These are phyloP conservation scores for Boletus edulis DNA, from an alignment of 768 basidiomycete genomes.

Conservation along the genomic window DNA sequence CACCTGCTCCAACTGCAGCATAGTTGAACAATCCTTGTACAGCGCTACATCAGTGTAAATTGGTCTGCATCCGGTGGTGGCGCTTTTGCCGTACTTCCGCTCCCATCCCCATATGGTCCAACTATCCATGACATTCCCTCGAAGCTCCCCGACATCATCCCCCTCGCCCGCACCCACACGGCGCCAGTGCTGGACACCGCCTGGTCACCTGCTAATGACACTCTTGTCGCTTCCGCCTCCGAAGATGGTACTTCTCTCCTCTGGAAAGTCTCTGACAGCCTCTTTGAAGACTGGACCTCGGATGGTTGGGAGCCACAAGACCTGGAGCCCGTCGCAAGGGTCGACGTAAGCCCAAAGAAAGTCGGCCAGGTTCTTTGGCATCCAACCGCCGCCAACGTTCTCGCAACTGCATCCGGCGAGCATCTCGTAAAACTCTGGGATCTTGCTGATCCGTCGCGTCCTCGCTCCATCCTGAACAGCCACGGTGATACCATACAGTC, in stretches of 20 bases:
- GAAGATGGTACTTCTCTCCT: slow-evolving; percentile 94
- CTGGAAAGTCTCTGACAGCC: slow-evolving; percentile 71
- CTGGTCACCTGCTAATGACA: slow-evolving; percentile 94
- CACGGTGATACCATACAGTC: slow-evolving; percentile 90
- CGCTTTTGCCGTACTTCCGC: slow-evolving; percentile 91
- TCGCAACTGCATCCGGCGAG: slow-evolving; percentile 81
- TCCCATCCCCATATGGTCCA: slow-evolving; percentile 67
- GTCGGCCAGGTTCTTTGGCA: slow-evolving; percentile 94
- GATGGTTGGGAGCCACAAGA: slow-evolving; percentile 83
- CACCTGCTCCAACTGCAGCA: neutral
- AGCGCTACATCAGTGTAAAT: slow-evolving; percentile 90
- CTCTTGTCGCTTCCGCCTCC: slow-evolving; percentile 84
- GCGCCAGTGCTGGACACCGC: slow-evolving; percentile 90
- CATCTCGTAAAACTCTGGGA: slow-evolving; percentile 92
- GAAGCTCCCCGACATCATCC: slow-evolving; percentile 90
- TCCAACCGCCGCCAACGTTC: slow-evolving; percentile 82
- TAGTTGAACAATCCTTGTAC: slow-evolving; percentile 8
- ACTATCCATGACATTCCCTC: slow-evolving; percentile 53
- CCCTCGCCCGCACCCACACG: slow-evolving; percentile 84
- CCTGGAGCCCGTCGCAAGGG: slow-evolving; percentile 79
- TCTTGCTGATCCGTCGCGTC: slow-evolving; percentile 66
- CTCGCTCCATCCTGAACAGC: slow-evolving; percentile 60
- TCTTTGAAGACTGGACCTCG: slow-evolving; percentile 82
- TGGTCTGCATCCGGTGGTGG: slow-evolving; percentile 93
- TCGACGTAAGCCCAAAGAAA: slow-evolving; percentile 81